These are phyloP conservation scores for Verbena officinalis DNA, from an alignment of 257 asterid species.

Conservation along the genomic window DNA sequence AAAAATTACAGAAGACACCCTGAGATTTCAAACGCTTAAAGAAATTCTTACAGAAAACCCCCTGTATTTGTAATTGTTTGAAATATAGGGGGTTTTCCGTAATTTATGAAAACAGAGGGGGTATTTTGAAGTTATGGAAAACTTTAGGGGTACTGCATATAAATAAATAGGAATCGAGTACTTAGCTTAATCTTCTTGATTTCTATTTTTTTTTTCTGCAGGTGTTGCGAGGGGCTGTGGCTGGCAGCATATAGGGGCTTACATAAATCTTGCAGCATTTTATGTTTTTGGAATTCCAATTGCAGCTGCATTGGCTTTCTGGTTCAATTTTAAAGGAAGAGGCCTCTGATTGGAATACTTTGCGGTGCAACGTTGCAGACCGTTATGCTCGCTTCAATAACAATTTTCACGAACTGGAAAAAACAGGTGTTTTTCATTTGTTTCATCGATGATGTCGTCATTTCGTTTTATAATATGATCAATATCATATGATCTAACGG, in stretches of 20 bases:
- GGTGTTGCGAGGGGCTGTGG: slow-evolving; percentile 96
- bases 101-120: too few species aligned
- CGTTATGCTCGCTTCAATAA: slow-evolving; percentile 49
- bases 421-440: slow-evolving; percentile 58
- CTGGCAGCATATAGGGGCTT: slow-evolving; percentile 90
- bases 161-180: neutral
- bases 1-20: too few species aligned
- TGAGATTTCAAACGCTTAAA: too few species aligned
- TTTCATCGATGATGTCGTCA: too few species aligned
- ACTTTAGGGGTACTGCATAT: too few species aligned
- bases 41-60: too few species aligned
- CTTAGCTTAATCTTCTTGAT: neutral
- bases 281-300: slow-evolving; percentile 79
- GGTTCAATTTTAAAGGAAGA: slow-evolving; percentile 57
- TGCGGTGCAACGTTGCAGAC: slow-evolving; percentile 60
- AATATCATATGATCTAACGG: too few species aligned
- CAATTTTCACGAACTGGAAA: slow-evolving; percentile 69
- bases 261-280: slow-evolving; percentile 71
- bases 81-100: too few species aligned
- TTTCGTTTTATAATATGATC: too few species aligned
- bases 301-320: slow-evolving; percentile 59
- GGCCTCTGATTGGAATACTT: slow-evolving; percentile 77
- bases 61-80: too few species aligned
- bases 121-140: too few species aligned
- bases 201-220: slow-evolving; percentile 10